Evolutionary conservation across 2,329 filamentous ascomycete species (phyloP).

Genomic region (Corniculantispora saksenae): DNA sequence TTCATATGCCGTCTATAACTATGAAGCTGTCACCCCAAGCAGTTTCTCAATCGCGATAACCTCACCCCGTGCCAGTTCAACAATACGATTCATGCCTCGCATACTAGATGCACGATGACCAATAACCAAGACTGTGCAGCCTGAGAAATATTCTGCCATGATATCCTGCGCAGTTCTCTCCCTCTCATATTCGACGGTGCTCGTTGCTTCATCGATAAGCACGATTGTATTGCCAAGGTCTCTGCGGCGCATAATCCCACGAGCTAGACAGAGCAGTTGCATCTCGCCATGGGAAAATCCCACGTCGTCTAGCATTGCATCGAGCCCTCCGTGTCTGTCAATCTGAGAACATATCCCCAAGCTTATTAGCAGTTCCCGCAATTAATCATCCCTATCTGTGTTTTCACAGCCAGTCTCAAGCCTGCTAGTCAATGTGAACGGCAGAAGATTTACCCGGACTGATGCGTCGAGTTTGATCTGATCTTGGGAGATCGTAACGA

Average conservation of each 20-base stretch:
- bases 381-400: too few relatives aligned
- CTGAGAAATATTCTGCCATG: constrained; percentile 20
- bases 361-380: not conserved
- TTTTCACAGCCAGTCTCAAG: too few relatives aligned
- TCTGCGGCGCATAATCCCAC: constrained; percentile 20
- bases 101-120: constrained; percentile 16
- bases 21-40: too few relatives aligned
- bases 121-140: constrained; percentile 20
- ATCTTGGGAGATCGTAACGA: constrained; percentile 22
- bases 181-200: constrained; percentile 22
- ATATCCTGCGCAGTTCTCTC: constrained; percentile 20
- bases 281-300: constrained; percentile 21
- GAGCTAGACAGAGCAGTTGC: constrained; percentile 24
- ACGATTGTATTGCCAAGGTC: constrained; percentile 20
- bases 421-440: not conserved
- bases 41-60: too few relatives aligned
- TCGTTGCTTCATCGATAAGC: constrained; percentile 26
- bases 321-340: constrained; percentile 19
- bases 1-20: too few relatives aligned
- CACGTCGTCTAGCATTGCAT: constrained; percentile 12
- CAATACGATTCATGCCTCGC: not conserved
- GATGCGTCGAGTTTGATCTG: not conserved
- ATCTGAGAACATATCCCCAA: constrained; percentile 15
- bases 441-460: not conserved
- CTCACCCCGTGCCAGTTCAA: too few relatives aligned